phyloP scores from a whole-genome alignment of 306 rosid genomes.

The Mimosa pudica region DNA sequence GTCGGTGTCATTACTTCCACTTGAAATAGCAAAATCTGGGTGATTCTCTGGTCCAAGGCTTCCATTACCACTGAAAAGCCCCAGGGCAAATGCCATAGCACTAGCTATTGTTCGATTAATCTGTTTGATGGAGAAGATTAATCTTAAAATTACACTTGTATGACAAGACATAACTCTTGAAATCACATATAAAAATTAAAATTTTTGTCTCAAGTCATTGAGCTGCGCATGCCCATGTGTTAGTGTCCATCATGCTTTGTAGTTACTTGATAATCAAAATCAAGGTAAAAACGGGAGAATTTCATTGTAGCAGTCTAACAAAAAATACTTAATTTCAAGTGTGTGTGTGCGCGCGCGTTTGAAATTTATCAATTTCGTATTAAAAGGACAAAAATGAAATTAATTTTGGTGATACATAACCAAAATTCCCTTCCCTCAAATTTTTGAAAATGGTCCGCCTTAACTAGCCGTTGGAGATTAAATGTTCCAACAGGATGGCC shows the following conservation, averaged over 20 bases:
- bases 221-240: background rate
- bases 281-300: background rate
- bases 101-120: slow-evolving; percentile 91
- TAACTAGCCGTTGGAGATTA: too few species aligned
- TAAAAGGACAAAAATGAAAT: too few species aligned
- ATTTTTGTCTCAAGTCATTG: background rate
- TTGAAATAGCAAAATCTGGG: slow-evolving; percentile 77
- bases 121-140: slow-evolving; percentile 44
- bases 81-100: slow-evolving; percentile 97
- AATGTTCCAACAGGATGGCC: too few species aligned
- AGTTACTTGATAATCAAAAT: slow-evolving; percentile 11
- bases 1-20: slow-evolving; percentile 92
- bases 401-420: too few species aligned
- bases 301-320: too few species aligned
- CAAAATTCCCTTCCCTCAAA: too few species aligned
- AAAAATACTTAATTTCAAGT: too few species aligned
- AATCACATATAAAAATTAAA: background rate
- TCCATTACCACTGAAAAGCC: slow-evolving; percentile 75
- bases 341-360: too few species aligned
- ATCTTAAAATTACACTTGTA: background rate
- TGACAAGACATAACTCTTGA: background rate
- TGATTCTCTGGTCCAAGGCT: slow-evolving; percentile 72
- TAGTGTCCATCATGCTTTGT: background rate
- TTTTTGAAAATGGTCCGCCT: too few species aligned
- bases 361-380: too few species aligned